Base-by-base conservation (phyloP, 2,329 filamentous ascomycete genomes). In the Akanthomyces muscarius region DNA sequence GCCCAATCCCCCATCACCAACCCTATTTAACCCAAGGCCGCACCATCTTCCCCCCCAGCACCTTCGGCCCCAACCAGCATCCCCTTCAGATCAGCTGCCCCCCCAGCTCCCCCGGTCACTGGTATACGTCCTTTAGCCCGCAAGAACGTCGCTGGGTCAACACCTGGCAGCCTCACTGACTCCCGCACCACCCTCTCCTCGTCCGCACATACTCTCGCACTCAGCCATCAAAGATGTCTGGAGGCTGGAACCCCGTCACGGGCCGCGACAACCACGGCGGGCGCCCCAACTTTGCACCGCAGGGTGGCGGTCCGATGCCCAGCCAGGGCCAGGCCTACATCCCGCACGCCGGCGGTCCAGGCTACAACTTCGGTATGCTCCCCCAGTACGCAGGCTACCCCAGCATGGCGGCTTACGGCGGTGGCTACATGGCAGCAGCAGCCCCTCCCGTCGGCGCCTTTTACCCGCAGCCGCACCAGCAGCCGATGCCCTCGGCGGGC, bases 211-310 rank as follows among this genome's bases (percentile, higher is more conserved):
- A 18, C 28, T 36, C 33, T 42, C n/a, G 44, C 18, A 42, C 23
- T 47, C n/a, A 8, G 8, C 25, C 42, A n/a, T 13, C n/a, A 30
- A 65, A 16, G 13, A 78, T 78, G 75, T 72, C 75, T 55, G 71
- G 72, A 47, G 75, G 76, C 44, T 77, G 75, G 75, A 79, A 79
- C 63, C 76, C 76, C 5, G 63, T 75, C 16, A 71, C 72, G 41
- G 72, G 78, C 23, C 76, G 75, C 18, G 78, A 80, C 65, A 63
- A 69, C n/a, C 66, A 69, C 13, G 71, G 71, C 23, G 55, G 63
- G 42, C 72, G 72, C 1, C 77, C 77, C 5, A 67, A 69, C 16
- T 70, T 70, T 61, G 69, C 75, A 38, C 76, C 76, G 4, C 69
- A 65, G 38, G 73, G 75, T 18, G 72, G 68, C 23, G 72, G 68